These are phyloP conservation scores for Chaetoscypha palmicola DNA, from an alignment of 2,329 filamentous ascomycete genomes.

Conservation along the genomic window DNA sequence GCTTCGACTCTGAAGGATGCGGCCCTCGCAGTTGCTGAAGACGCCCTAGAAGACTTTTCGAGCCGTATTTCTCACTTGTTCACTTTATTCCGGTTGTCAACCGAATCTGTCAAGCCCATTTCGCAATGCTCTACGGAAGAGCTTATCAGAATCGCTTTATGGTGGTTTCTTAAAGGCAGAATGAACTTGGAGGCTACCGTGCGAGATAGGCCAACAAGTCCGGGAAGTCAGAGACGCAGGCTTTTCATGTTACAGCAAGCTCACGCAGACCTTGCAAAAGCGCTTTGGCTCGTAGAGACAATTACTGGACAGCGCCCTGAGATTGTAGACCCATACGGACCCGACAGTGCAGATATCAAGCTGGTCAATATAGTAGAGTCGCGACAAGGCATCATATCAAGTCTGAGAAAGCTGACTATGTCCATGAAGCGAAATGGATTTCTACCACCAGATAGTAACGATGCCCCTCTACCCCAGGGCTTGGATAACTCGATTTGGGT, in stretches of 20 bases:
- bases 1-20: slow-evolving; percentile 23
- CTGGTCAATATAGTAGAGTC: slow-evolving; percentile 40
- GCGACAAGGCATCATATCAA: slow-evolving; percentile 51
- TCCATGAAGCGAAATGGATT: slow-evolving; percentile 83
- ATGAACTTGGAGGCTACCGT: slow-evolving; percentile 67
- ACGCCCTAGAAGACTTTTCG: slow-evolving; percentile 64
- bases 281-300: slow-evolving; percentile 67
- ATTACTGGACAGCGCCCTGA: slow-evolving; percentile 34
- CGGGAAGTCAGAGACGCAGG: slow-evolving; percentile 47
- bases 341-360: slow-evolving; percentile 16
- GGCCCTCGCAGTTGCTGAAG: slow-evolving; percentile 37
- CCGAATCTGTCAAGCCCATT: slow-evolving; percentile 64
- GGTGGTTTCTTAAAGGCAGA: slow-evolving; percentile 87
- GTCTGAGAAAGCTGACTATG: slow-evolving; percentile 65
- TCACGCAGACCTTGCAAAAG: slow-evolving; percentile 78
- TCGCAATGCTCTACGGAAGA: slow-evolving; percentile 56
- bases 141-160: slow-evolving; percentile 66
- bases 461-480: slow-evolving; percentile 63
- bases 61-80: slow-evolving; percentile 65
- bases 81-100: slow-evolving; percentile 69
- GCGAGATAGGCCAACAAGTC: slow-evolving; percentile 51
- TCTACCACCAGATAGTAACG: slow-evolving; percentile 57
- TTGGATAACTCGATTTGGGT: slow-evolving; percentile 80
- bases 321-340: slow-evolving; percentile 7
- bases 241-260: slow-evolving; percentile 62